phyloP scores from a whole-genome alignment of 2,329 filamentous ascomycete species.

The Ophiocordyceps australis region DNA sequence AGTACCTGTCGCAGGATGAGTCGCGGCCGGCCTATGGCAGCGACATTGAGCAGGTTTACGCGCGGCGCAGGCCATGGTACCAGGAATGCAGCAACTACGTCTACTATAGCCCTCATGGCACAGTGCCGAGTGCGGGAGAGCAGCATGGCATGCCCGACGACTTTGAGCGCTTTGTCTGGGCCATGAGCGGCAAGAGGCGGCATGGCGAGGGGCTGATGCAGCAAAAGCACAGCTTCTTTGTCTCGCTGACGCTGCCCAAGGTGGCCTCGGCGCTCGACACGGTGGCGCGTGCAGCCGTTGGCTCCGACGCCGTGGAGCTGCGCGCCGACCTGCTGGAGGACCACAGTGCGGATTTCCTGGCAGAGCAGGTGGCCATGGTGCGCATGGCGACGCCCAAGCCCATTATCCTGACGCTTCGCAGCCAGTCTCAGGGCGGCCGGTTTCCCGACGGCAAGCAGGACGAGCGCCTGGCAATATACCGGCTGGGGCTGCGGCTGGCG shows the following conservation, averaged over 20 bases:
- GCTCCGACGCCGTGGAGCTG: slow-evolving; percentile 83
- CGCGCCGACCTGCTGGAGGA: slow-evolving; percentile 82
- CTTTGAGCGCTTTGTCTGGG: slow-evolving; percentile 18
- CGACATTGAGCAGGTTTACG: slow-evolving; percentile 81
- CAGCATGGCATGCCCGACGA: slow-evolving; percentile 15
- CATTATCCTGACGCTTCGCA: slow-evolving; percentile 84
- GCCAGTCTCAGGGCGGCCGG: slow-evolving; percentile 66
- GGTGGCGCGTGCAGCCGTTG: slow-evolving; percentile 58
- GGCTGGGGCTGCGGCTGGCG: slow-evolving; percentile 61
- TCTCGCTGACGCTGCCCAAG: slow-evolving; percentile 72
- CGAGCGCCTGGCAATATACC: slow-evolving; percentile 59
- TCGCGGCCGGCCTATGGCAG: slow-evolving; percentile 83
- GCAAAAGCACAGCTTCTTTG: slow-evolving; percentile 74
- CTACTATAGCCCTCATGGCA: slow-evolving; percentile 62
- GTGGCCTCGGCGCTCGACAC: slow-evolving; percentile 43
- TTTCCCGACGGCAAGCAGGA: slow-evolving; percentile 64
- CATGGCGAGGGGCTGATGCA: slow-evolving; percentile 21
- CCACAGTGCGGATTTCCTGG: slow-evolving; percentile 56
- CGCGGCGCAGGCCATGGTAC: slow-evolving; percentile 78
- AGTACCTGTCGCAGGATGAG: slow-evolving; percentile 78
- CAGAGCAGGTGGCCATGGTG: slow-evolving; percentile 64
- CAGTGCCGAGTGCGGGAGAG: slow-evolving; percentile 6
- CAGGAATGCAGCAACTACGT: slow-evolving; percentile 85
- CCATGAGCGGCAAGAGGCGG: slow-evolving; percentile 20
- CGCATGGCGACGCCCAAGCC: slow-evolving; percentile 56